Conservation (phyloP, 768 basidiomycete species). For the Leccinum subgranulosum region DNA sequence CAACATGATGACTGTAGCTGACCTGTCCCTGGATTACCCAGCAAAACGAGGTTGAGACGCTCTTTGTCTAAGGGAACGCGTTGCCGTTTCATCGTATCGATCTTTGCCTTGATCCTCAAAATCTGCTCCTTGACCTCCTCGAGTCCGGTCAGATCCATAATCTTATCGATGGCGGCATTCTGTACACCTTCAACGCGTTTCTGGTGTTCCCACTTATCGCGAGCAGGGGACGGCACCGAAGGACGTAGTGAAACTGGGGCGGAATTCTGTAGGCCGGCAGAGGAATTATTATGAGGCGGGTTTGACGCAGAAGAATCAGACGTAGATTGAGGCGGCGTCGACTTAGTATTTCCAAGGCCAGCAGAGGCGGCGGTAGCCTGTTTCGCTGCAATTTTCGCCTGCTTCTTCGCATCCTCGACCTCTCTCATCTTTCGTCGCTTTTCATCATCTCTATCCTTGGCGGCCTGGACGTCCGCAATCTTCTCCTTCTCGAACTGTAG, state of each 20-base stretch:
- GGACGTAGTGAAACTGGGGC: background rate
- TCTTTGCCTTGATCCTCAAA: constrained; percentile 51
- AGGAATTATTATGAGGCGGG: background rate
- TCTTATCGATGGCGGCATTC: constrained; percentile 43
- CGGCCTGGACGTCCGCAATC: constrained; percentile 4
- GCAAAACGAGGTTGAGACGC: constrained; percentile 56
- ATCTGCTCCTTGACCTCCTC: constrained; percentile 61
- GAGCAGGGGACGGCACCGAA: constrained; percentile 9
- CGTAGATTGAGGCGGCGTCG: background rate
- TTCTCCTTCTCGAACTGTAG: constrained; percentile 10
- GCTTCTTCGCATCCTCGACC: constrained; percentile 9
- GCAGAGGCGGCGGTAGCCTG: background rate
- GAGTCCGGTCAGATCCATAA: constrained; percentile 67
- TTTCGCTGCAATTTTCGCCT: constrained; percentile 5
- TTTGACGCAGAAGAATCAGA: background rate
- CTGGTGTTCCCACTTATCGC: constrained; percentile 18
- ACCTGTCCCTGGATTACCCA: constrained; percentile 73
- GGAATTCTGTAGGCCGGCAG: background rate
- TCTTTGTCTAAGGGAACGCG: constrained; percentile 47
- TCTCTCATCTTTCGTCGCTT: constrained; percentile 9
- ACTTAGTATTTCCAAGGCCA: background rate
- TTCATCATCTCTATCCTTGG: constrained; percentile 13
- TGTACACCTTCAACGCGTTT: constrained; percentile 52
- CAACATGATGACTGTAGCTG: constrained; percentile 47
- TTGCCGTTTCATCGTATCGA: constrained; percentile 49